phyloP scores from a whole-genome alignment of 129 eudicot genomes.

The Escallonia herrerae region DNA sequence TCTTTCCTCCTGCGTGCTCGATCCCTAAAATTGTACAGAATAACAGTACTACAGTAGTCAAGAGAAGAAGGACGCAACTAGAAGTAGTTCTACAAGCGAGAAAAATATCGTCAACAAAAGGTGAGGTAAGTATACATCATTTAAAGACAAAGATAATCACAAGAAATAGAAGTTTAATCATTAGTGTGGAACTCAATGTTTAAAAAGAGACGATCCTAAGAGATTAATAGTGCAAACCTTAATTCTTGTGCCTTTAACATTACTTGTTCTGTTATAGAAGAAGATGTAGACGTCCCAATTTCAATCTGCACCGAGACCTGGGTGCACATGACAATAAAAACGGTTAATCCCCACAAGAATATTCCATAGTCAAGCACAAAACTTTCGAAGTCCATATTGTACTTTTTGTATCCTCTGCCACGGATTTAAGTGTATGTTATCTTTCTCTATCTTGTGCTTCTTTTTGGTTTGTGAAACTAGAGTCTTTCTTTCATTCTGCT shows the following conservation, averaged over 20 bases:
- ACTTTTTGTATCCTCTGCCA: too few relatives aligned
- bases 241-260: constrained; percentile 55
- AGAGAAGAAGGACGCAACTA: constrained; percentile 13
- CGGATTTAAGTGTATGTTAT: too few relatives aligned
- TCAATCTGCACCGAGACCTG: constrained; percentile 48
- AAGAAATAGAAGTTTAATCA: too few relatives aligned
- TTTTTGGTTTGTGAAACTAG: too few relatives aligned
- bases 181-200: background rate
- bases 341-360: background rate
- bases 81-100: background rate
- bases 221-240: constrained; percentile 39
- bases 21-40: constrained; percentile 29
- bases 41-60: background rate
- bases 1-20: constrained; percentile 42
- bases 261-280: constrained; percentile 48
- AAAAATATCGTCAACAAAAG: background rate
- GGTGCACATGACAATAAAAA: constrained; percentile 3
- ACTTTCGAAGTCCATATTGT: too few relatives aligned
- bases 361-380: too few relatives aligned
- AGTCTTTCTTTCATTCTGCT: too few relatives aligned
- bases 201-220: background rate
- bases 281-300: constrained; percentile 36
- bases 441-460: too few relatives aligned
- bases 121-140: too few relatives aligned
- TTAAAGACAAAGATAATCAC: too few relatives aligned